phyloP scores from a whole-genome alignment of 108 stramenopile genomes.

The Nitzschia sp. region DNA sequence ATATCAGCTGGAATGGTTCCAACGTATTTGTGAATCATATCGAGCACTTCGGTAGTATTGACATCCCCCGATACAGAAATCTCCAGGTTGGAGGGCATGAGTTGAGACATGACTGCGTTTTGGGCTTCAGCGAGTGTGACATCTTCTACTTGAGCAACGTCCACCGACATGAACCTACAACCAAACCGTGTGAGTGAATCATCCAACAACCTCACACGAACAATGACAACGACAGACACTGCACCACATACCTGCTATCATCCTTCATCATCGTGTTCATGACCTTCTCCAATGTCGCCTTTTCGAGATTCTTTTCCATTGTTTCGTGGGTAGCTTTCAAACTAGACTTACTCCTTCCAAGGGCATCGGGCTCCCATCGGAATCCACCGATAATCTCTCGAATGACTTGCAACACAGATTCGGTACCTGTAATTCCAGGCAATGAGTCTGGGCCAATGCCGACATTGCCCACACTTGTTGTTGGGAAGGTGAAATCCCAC shows the following conservation, averaged over 20 bases:
- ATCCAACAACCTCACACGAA: neutral
- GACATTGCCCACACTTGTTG: conserved; percentile 87
- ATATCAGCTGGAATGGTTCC: conserved; percentile 88
- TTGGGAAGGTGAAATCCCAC: conserved; percentile 94
- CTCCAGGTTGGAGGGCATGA: conserved; percentile 84
- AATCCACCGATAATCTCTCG: conserved; percentile 91
- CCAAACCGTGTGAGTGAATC: neutral
- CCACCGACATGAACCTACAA: conserved; percentile 83
- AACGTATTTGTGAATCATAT: conserved; percentile 89
- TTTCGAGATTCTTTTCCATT: conserved; percentile 85
- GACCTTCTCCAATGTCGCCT: conserved; percentile 76
- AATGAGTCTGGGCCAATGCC: conserved; percentile 78
- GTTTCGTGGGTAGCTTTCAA: conserved; percentile 85
- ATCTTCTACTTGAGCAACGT: conserved; percentile 77
- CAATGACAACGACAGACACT: too few species aligned
- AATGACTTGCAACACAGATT: conserved; percentile 91
- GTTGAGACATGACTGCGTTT: conserved; percentile 88
- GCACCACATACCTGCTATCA: conserved; percentile 68
- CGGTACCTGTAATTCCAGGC: conserved; percentile 90
- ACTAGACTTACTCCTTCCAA: conserved; percentile 90
- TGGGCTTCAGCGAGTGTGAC: conserved; percentile 86
- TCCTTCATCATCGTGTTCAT: conserved; percentile 73
- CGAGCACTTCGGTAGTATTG: conserved; percentile 85
- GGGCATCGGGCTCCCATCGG: conserved; percentile 95
- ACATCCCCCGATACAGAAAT: conserved; percentile 96